Evolutionary conservation across 345 rosid species (phyloP).

Genomic region (Rhizophora apiculata): DNA sequence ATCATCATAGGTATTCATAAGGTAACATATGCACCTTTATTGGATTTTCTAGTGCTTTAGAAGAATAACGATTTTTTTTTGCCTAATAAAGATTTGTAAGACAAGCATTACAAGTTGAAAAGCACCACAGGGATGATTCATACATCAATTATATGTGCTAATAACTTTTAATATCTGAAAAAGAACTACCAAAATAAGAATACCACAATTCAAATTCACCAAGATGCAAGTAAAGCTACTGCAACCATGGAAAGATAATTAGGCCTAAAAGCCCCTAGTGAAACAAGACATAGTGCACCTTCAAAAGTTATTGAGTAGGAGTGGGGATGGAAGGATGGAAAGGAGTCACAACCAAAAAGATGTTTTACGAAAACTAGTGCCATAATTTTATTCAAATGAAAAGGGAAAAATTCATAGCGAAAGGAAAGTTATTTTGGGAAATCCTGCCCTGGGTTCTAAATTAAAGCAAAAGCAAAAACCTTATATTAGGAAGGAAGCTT

Average conservation of each 20-base stretch:
- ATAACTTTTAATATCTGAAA: not conserved
- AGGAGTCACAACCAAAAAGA: constrained; percentile 30
- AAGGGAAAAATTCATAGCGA: constrained; percentile 30
- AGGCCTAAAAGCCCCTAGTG: constrained; percentile 23
- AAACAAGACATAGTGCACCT: constrained; percentile 13
- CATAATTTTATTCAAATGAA: constrained; percentile 34
- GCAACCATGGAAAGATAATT: constrained; percentile 32
- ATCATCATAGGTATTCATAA: not conserved
- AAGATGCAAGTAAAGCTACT: not conserved
- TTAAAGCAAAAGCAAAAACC: constrained; percentile 40
- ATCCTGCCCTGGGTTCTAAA: constrained; percentile 28
- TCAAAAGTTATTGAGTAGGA: constrained; percentile 18
- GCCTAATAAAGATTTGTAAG: constrained; percentile 83
- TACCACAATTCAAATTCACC: not conserved
- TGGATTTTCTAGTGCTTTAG: constrained; percentile 91
- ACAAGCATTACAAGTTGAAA: constrained; percentile 15
- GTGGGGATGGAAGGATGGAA: constrained; percentile 26
- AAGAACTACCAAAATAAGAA: not conserved
- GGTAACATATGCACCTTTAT: constrained; percentile 57
- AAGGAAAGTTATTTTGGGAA: constrained; percentile 13
- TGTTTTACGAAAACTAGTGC: constrained; percentile 14
- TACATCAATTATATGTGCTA: not conserved
- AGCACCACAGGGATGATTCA: not conserved
- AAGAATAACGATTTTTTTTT: constrained; percentile 87
- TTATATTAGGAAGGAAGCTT: constrained; percentile 26